A percentile compares a stretch with the other conserved stretches of the same genome.
Conservation (phyloP, 495 filamentous ascomycete species). For the Talaromyces trachyspermus region DNA sequence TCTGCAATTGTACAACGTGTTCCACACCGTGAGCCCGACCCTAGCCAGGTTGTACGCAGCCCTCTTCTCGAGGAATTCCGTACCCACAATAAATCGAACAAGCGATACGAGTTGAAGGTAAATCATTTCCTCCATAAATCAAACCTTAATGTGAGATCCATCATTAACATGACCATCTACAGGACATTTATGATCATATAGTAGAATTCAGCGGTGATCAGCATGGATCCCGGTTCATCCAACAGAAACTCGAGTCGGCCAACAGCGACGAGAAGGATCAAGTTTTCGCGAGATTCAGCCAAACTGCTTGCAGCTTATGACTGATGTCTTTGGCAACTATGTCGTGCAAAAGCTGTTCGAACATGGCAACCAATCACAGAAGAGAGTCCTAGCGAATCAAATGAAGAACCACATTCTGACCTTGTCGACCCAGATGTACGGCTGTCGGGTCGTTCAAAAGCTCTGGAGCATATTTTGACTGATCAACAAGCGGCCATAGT, state of each 20-base stretch:
- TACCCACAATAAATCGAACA: constrained; percentile 64
- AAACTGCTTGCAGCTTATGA: constrained; percentile 84
- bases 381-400: constrained; percentile 71
- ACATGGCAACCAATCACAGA: constrained; percentile 90
- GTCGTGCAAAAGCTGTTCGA: constrained; percentile 98
- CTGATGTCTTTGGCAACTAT: constrained; percentile 95
- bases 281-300: constrained; percentile 80
- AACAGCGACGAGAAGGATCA: constrained; percentile 97
- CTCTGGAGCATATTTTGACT: constrained; percentile 81
- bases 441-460: constrained; percentile 96
- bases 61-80: constrained; percentile 73
- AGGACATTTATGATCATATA: constrained; percentile 83
- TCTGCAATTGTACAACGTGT: constrained; percentile 38
- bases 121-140: constrained; percentile 3
- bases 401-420: constrained; percentile 80
- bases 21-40: constrained; percentile 57
- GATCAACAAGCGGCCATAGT: constrained; percentile 85
- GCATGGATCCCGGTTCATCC: constrained; percentile 91
- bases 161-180: constrained; percentile 9
- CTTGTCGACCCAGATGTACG: constrained; percentile 86
- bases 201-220: constrained; percentile 97
- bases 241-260: constrained; percentile 87
- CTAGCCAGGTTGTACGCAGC: constrained; percentile 59
- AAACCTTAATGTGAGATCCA: background rate
- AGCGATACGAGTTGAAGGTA: constrained; percentile 79